These are phyloP conservation scores for Aspergillus kassunensis DNA, from an alignment of 495 filamentous ascomycete species.

Conservation along the genomic window DNA sequence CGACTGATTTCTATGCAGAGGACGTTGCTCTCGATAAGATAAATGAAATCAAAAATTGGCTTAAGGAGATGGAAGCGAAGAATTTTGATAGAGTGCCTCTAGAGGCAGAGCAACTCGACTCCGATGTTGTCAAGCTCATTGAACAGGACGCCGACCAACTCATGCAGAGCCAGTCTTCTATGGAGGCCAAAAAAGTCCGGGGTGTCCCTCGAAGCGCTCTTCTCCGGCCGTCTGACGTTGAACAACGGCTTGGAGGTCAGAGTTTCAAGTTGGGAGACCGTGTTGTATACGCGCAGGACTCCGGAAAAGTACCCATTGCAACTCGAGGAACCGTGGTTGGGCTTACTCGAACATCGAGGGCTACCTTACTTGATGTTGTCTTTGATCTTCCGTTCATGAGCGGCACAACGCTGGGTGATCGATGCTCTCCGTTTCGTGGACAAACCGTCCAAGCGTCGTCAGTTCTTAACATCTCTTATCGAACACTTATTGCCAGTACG, in stretches of 20 bases:
- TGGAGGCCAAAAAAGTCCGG: constrained; percentile 55
- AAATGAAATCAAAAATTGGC: constrained; percentile 84
- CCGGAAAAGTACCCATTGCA: constrained; percentile 92
- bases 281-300: constrained; percentile 86
- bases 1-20: constrained; percentile 81
- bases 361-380: constrained; percentile 81
- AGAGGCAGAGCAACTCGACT: constrained; percentile 93
- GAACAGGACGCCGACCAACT: constrained; percentile 68
- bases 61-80: constrained; percentile 84
- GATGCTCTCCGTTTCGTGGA: constrained; percentile 93
- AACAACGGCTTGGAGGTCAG: constrained; percentile 84
- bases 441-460: constrained; percentile 81
- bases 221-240: constrained; percentile 86
- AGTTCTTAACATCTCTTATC: constrained; percentile 81
- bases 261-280: constrained; percentile 83
- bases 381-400: constrained; percentile 96
- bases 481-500: constrained; percentile 73
- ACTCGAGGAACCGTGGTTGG: constrained; percentile 89
- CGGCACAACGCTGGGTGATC: constrained; percentile 79
- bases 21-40: constrained; percentile 58
- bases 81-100: constrained; percentile 90
- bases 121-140: constrained; percentile 76
- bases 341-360: constrained; percentile 76
- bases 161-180: constrained; percentile 47
- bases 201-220: constrained; percentile 81